Percentiles rank a stretch among this genome's conserved stretches.
phyloP scores from a whole-genome alignment of 2,329 filamentous ascomycete genomes.

The Biscogniauxia marginata region DNA sequence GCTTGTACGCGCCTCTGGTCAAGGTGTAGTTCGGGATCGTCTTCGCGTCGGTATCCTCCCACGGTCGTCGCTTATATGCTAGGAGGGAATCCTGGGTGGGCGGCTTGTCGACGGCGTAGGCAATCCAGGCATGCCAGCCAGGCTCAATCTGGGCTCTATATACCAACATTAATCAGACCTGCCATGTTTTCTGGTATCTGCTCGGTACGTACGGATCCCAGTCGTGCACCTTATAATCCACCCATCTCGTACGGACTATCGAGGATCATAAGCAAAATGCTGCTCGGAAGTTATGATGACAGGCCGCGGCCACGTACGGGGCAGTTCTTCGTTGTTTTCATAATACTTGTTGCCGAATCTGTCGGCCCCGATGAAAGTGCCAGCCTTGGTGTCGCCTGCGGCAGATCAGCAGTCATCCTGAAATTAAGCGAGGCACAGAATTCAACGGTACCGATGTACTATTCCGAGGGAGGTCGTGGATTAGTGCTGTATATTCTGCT shows the following conservation, averaged over 20 bases:
- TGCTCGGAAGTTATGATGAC: not conserved
- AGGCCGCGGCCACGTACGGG: slow-evolving; percentile 56
- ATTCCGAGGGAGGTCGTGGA: slow-evolving; percentile 24
- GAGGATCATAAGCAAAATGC: slow-evolving; percentile 8
- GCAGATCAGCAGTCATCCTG: slow-evolving; percentile 8
- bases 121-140: slow-evolving; percentile 98
- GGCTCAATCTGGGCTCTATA: slow-evolving; percentile 80
- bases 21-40: slow-evolving; percentile 73
- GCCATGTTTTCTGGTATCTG: not conserved
- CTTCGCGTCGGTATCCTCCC: slow-evolving; percentile 70
- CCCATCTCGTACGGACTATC: slow-evolving; percentile 90
- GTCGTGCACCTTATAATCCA: slow-evolving; percentile 91
- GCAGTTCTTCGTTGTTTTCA: slow-evolving; percentile 93
- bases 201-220: slow-evolving; percentile 63
- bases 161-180: slow-evolving; percentile 11
- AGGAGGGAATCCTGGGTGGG: slow-evolving; percentile 75
- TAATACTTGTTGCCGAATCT: slow-evolving; percentile 96
- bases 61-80: slow-evolving; percentile 64
- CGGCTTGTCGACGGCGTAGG: slow-evolving; percentile 86
- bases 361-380: slow-evolving; percentile 80
- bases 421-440: not conserved
- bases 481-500: slow-evolving; percentile 21
- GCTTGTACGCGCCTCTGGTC: slow-evolving; percentile 78
- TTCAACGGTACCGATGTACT: slow-evolving; percentile 54
- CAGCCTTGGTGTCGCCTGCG: slow-evolving; percentile 92